Evolutionary conservation across 495 filamentous ascomycete genomes (phyloP).

Genomic region (Hypoxylon crocopeplum): DNA sequence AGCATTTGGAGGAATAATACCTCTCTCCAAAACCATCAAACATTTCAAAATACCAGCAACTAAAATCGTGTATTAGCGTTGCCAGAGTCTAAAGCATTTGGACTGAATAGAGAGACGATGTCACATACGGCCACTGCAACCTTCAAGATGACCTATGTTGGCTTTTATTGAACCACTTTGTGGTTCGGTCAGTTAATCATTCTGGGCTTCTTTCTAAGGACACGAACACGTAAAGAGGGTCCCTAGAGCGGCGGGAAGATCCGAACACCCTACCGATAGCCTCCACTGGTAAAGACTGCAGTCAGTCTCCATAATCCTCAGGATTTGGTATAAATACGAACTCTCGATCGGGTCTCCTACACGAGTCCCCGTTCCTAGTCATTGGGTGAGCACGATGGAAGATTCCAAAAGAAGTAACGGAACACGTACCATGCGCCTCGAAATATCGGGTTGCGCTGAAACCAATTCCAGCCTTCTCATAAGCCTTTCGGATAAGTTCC

Average conservation of each 20-base stretch:
- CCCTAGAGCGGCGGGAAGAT: background rate
- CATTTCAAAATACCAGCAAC: conserved; percentile 61
- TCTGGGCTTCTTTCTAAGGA: background rate
- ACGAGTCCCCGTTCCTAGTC: conserved; percentile 56
- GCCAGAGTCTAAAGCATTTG: no score
- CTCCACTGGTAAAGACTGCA: no score
- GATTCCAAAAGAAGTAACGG: no score
- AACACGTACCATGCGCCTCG: conserved; percentile 48
- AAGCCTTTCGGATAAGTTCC: conserved; percentile 53
- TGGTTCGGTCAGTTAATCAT: no score
- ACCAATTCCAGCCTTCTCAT: conserved; percentile 53
- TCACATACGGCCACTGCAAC: conserved; percentile 48
- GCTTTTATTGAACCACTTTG: conserved; percentile 56
- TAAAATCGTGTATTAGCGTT: no score
- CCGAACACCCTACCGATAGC: conserved; percentile 7
- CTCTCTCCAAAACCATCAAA: conserved; percentile 49
- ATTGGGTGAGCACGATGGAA: background rate
- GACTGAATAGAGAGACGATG: no score
- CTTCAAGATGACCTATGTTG: conserved; percentile 61
- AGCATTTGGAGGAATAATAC: conserved; percentile 46
- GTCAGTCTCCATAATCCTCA: no score
- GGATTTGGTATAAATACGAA: no score
- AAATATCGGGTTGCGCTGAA: conserved; percentile 49
- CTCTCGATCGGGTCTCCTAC: conserved; percentile 55
- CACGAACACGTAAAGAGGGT: background rate